These are phyloP conservation scores for Sanguinoderma infundibulare DNA, from an alignment of 1,284 basidiomycete genomes.

Conservation along the genomic window DNA sequence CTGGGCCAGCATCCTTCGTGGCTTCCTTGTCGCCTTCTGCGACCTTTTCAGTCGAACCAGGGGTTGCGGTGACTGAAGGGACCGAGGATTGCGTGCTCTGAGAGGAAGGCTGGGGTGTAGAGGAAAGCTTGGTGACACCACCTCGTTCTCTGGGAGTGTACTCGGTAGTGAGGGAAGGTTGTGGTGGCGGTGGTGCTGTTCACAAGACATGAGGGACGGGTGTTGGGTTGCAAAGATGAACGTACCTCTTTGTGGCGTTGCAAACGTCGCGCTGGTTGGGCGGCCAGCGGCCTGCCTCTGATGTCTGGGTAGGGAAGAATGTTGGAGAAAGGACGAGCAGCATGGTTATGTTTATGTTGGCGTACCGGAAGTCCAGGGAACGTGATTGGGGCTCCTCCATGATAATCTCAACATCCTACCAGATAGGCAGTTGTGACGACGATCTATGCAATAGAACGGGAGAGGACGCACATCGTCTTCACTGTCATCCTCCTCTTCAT, in stretches of 20 bases:
- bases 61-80: slow-evolving; percentile 33
- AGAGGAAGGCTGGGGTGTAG: slow-evolving; percentile 30
- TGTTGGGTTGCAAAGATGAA: neutral
- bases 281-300: slow-evolving; percentile 30
- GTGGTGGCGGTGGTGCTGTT: slow-evolving; percentile 40
- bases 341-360: neutral
- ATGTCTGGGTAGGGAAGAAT: slow-evolving; percentile 17
- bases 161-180: slow-evolving; percentile 83
- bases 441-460: neutral
- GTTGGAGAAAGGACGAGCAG: neutral
- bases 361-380: slow-evolving; percentile 75
- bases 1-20: slow-evolving; percentile 44
- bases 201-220: neutral
- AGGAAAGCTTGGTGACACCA: slow-evolving; percentile 34
- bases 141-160: slow-evolving; percentile 87
- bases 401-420: slow-evolving; percentile 79
- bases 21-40: slow-evolving; percentile 29
- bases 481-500: slow-evolving; percentile 45
- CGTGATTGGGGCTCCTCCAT: slow-evolving; percentile 68
- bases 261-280: slow-evolving; percentile 36
- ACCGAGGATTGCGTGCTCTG: slow-evolving; percentile 29
- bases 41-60: slow-evolving; percentile 27
- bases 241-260: slow-evolving; percentile 47
- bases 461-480: slow-evolving; percentile 49
- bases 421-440: slow-evolving; percentile 1